A percentile compares a stretch with the other conserved stretches of the same genome.
Conservation (phyloP, 805 yeast genomes). For the Yarrowia sp. region DNA sequence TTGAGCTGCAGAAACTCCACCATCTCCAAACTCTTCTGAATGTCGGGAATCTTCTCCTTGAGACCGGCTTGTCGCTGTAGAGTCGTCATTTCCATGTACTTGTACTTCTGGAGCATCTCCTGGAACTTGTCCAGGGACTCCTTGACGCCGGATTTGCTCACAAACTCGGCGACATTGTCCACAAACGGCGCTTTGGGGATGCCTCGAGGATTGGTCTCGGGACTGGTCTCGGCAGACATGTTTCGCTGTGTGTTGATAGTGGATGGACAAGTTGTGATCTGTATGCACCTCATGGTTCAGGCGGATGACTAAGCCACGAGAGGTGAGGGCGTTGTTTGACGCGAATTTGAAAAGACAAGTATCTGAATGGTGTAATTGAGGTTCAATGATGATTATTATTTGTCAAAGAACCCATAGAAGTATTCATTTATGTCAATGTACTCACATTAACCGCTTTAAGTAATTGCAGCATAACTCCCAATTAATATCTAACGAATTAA, state of each 20-base stretch:
- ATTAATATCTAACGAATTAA: no score
- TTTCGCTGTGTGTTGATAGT: background rate
- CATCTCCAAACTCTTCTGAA: constrained; percentile 76
- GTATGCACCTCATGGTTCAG: no score
- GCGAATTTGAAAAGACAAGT: no score
- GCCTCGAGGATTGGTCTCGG: constrained; percentile 72
- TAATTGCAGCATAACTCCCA: no score
- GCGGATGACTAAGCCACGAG: no score
- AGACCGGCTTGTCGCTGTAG: constrained; percentile 46
- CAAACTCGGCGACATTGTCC: constrained; percentile 72
- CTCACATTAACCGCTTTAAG: no score
- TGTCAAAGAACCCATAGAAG: no score
- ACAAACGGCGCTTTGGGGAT: constrained; percentile 96
- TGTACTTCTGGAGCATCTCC: constrained; percentile 84
- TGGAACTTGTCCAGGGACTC: constrained; percentile 75
- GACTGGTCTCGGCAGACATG: background rate
- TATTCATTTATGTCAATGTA: no score
- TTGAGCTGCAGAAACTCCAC: constrained; percentile 58
- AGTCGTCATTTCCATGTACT: constrained; percentile 64
- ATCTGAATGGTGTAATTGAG: no score
- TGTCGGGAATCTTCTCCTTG: constrained; percentile 82
- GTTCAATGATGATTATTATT: no score
- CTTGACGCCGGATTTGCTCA: constrained; percentile 62
- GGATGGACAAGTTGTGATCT: no score
- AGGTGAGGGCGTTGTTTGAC: no score